Evolutionary conservation across 139 green algal species (phyloP).

Genomic region (Chlorella vulgaris): DNA sequence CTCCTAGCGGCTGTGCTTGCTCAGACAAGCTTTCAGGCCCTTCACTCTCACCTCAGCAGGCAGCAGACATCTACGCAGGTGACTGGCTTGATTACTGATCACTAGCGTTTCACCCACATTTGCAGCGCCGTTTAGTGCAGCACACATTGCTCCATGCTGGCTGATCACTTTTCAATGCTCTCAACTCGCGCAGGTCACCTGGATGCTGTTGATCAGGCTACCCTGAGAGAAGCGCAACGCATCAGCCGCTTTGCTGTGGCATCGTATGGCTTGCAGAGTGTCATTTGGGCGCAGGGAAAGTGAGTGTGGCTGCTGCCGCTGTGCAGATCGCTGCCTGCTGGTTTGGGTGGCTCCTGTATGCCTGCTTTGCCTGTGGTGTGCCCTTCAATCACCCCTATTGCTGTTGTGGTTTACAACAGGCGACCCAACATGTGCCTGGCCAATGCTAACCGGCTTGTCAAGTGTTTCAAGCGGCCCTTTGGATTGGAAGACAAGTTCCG

Average conservation of each 20-base stretch:
- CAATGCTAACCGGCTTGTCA: slow-evolving; percentile 27
- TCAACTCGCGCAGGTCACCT: slow-evolving; percentile 23
- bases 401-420: slow-evolving; percentile 22
- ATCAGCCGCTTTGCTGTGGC: slow-evolving; percentile 40
- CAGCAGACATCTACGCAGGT: slow-evolving; percentile 34
- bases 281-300: slow-evolving; percentile 40
- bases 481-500: slow-evolving; percentile 29
- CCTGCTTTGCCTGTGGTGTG: not conserved
- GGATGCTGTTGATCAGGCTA: not conserved
- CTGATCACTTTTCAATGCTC: not conserved
- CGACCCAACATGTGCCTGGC: slow-evolving; percentile 20
- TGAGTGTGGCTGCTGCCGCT: slow-evolving; percentile 11
- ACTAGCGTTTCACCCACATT: no score
- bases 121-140: not conserved
- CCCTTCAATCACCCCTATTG: not conserved
- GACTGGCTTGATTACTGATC: no score
- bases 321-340: not conserved
- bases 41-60: slow-evolving; percentile 20
- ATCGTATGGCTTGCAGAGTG: slow-evolving; percentile 41
- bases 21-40: not conserved
- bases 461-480: slow-evolving; percentile 25
- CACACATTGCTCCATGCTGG: no score
- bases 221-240: slow-evolving; percentile 18
- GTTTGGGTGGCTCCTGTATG: no score
- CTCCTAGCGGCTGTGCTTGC: slow-evolving; percentile 7